Conservation (phyloP, 345 rosid species). For the Kandelia obovata region DNA sequence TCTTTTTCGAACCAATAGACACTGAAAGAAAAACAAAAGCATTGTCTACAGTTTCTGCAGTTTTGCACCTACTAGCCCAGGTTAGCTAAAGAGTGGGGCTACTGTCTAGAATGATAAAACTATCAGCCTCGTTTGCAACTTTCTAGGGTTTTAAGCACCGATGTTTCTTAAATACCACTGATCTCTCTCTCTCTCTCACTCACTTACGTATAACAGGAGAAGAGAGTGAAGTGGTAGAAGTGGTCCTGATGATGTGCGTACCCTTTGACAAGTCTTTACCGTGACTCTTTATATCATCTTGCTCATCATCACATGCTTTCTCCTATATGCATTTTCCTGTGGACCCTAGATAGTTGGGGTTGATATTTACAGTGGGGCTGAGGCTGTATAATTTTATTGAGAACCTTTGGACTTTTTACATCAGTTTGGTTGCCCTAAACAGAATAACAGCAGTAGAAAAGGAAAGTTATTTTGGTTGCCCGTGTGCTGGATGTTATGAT, state of each 20-base stretch:
- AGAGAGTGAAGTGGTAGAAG: constrained; percentile 19
- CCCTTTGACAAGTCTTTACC: constrained; percentile 58
- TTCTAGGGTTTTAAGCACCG: constrained; percentile 66
- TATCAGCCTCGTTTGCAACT: constrained; percentile 66
- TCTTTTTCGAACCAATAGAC: neutral
- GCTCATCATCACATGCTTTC: constrained; percentile 61
- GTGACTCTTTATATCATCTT: constrained; percentile 53
- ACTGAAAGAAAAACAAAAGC: constrained; percentile 4
- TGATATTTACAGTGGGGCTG: constrained; percentile 43
- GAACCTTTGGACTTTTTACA: neutral
- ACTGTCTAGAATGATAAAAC: constrained; percentile 34
- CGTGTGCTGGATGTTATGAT: constrained; percentile 1
- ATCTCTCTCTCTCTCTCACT: constrained; percentile 17
- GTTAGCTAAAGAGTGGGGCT: constrained; percentile 6
- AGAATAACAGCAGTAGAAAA: neutral
- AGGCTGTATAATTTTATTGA: neutral
- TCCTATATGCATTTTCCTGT: constrained; percentile 55
- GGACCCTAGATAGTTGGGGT: constrained; percentile 53
- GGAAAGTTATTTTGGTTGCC: neutral
- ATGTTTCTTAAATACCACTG: constrained; percentile 72
- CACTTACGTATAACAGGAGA: constrained; percentile 13
- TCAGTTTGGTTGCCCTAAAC: neutral
- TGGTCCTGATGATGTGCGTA: constrained; percentile 68
- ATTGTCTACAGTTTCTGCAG: neutral
- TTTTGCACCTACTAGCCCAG: constrained; percentile 9